Percentiles rank a stretch among this genome's conserved stretches.
These are phyloP conservation scores for Eutypa lata DNA, from an alignment of 2,329 filamentous ascomycete genomes.

Conservation along the genomic window DNA sequence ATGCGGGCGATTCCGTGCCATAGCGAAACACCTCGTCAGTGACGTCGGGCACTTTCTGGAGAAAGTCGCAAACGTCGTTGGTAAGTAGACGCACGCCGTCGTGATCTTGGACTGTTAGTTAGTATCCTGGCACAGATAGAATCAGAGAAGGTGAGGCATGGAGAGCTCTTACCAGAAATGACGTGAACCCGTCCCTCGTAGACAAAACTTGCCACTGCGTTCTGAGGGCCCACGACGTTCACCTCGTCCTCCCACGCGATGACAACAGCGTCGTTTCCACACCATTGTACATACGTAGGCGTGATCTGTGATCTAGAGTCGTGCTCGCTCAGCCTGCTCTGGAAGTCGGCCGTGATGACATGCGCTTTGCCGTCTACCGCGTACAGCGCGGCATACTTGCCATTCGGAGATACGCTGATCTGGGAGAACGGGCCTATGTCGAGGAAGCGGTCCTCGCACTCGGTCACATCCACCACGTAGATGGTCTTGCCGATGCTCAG, in stretches of 20 bases:
- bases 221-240: conserved; percentile 84
- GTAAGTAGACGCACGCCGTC: conserved; percentile 90
- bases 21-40: conserved; percentile 87
- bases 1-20: conserved; percentile 83
- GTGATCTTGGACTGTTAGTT: conserved; percentile 43
- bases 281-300: conserved; percentile 91
- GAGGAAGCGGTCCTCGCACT: conserved; percentile 86
- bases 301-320: conserved; percentile 81
- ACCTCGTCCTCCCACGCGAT: conserved; percentile 98
- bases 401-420: conserved; percentile 87
- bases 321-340: conserved; percentile 87
- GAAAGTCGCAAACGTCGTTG: conserved; percentile 92
- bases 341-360: conserved; percentile 93
- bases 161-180: conserved; percentile 62
- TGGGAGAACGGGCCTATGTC: conserved; percentile 92
- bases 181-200: conserved; percentile 92
- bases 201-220: conserved; percentile 72
- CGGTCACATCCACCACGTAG: conserved; percentile 80
- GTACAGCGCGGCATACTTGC: conserved; percentile 83
- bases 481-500: conserved; percentile 82
- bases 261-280: conserved; percentile 88
- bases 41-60: conserved; percentile 88
- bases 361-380: conserved; percentile 81
- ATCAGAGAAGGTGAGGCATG: background rate
- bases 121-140: background rate